Evolutionary conservation across 805 yeast genomes (phyloP).

Genomic region (Nakazawaea laoshanensis): DNA sequence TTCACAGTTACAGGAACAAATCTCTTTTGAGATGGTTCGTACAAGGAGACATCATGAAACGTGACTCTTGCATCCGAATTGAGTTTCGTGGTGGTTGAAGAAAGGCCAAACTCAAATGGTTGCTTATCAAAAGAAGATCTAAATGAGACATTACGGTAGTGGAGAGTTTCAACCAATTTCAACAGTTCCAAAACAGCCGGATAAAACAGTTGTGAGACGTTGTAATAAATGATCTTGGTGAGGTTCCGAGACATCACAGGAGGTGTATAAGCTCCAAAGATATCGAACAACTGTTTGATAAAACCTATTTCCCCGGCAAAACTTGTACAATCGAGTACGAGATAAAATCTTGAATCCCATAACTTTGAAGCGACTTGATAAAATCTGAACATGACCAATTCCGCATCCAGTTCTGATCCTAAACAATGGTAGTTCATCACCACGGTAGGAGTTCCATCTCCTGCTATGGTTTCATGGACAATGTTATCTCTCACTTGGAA

Average conservation of each 20-base stretch:
- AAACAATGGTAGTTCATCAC: conserved; percentile 40
- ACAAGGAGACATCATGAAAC: conserved; percentile 43
- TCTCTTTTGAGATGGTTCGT: conserved; percentile 36
- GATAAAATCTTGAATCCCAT: conserved; percentile 59
- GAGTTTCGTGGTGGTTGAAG: conserved; percentile 30
- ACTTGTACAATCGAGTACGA: conserved; percentile 65
- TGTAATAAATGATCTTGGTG: conserved; percentile 41
- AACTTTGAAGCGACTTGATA: conserved; percentile 61
- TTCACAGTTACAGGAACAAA: conserved; percentile 55
- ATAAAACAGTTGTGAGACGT: conserved; percentile 26
- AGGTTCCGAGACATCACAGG: conserved; percentile 44
- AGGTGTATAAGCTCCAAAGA: conserved; percentile 41
- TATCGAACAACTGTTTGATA: conserved; percentile 21
- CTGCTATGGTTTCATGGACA: conserved; percentile 55
- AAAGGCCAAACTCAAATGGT: conserved; percentile 35
- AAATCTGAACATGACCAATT: conserved; percentile 47
- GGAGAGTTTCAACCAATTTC: conserved; percentile 9
- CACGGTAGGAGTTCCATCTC: conserved; percentile 67
- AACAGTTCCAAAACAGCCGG: conserved; percentile 1
- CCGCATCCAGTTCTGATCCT: conserved; percentile 28
- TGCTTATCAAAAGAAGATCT: conserved; percentile 38
- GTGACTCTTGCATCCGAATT: conserved; percentile 43
- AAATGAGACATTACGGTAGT: conserved; percentile 20
- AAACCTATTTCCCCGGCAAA: conserved; percentile 24
- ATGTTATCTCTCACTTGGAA: conserved; percentile 33